These are phyloP conservation scores for Avena eriantha DNA, from an alignment of 176 grass and related monocot species.

Conservation along the genomic window DNA sequence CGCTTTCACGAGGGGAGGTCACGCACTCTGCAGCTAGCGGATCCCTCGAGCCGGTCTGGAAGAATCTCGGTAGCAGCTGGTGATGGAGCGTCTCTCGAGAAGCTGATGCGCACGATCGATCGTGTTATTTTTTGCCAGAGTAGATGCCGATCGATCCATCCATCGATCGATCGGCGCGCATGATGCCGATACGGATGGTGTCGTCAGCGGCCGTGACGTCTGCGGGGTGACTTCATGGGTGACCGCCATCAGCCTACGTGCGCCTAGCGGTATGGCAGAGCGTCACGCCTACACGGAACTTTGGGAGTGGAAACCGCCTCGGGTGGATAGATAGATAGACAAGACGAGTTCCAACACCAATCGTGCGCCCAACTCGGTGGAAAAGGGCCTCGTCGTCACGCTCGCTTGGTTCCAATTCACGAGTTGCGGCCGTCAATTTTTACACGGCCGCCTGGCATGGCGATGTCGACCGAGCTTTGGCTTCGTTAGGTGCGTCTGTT, in stretches of 20 bases:
- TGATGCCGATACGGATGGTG: not conserved
- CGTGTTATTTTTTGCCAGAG: not conserved
- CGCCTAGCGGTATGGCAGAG: not conserved
- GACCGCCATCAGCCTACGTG: not conserved
- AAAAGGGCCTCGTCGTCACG: not conserved
- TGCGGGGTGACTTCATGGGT: not conserved
- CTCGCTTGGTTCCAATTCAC: not conserved
- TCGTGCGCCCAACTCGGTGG: not conserved
- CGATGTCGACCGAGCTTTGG: not conserved
- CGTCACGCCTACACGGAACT: not conserved
- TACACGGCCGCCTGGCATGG: not conserved
- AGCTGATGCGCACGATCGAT: not conserved
- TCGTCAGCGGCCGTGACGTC: not conserved
- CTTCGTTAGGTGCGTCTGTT: not conserved
- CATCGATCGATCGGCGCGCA: not conserved
- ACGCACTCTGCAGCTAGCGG: too few species aligned
- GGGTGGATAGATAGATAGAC: not conserved
- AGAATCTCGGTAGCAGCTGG: not conserved
- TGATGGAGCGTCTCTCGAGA: not conserved
- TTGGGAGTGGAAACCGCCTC: not conserved
- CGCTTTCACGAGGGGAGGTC: not conserved
- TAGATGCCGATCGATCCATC: not conserved
- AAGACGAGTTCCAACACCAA: not conserved
- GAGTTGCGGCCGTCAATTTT: constrained; percentile 7
- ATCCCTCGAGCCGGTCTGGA: not conserved